Conservation (phyloP, 1,284 basidiomycete genomes). For the Ceratobasidium papillatum region DNA sequence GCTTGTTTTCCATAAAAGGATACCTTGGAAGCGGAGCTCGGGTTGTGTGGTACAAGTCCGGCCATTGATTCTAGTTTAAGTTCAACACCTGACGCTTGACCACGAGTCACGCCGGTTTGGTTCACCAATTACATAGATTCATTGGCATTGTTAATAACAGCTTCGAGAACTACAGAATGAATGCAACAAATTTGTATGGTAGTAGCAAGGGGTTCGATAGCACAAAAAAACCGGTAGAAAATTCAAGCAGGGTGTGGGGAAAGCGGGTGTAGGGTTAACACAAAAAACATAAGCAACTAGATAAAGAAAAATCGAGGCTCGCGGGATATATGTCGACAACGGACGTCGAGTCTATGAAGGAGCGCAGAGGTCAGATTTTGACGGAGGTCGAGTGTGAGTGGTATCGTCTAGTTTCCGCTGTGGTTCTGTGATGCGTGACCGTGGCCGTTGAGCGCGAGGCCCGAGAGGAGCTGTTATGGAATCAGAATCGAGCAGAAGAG, state of each 20-base stretch:
- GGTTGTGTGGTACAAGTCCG: too few species aligned
- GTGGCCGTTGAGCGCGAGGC: conserved; percentile 33
- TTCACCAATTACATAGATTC: conserved; percentile 19
- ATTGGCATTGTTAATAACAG: conserved; percentile 13
- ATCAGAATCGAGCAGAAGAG: not conserved
- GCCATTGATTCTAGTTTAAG: too few species aligned
- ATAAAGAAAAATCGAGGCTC: not conserved
- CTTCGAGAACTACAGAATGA: conserved; percentile 32
- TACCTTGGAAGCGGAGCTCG: too few species aligned
- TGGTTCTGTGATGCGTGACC: not conserved
- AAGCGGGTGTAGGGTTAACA: not conserved
- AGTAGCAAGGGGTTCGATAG: not conserved
- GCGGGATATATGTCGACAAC: not conserved
- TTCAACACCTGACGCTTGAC: too few species aligned
- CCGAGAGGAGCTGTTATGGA: conserved; percentile 6
- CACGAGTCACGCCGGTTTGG: too few species aligned
- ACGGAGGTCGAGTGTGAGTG: not conserved
- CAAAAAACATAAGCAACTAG: not conserved
- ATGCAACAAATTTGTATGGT: conserved; percentile 41
- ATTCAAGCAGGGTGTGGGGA: not conserved
- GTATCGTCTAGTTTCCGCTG: not conserved
- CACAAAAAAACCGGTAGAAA: not conserved
- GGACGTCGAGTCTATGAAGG: not conserved
- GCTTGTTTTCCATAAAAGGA: too few species aligned
- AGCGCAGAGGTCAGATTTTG: not conserved